Conservation (phyloP, 306 rosid genomes). For the Elaeagnus macrophylla region DNA sequence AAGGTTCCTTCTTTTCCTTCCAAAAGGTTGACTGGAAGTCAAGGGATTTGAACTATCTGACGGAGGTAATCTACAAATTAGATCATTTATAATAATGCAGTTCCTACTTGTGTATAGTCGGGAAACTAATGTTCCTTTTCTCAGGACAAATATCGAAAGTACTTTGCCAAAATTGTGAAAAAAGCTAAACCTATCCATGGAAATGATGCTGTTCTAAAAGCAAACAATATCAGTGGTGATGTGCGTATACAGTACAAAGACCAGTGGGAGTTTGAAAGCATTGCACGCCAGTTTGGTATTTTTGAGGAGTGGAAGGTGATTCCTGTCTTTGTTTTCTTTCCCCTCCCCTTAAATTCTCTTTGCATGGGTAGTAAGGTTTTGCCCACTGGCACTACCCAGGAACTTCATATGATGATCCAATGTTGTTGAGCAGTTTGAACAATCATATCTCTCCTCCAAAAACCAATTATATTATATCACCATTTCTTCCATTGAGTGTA, state of each 20-base stretch:
- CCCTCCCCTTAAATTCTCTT: neutral
- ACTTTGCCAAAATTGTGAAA: slow-evolving; percentile 49
- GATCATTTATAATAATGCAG: slow-evolving; percentile 6
- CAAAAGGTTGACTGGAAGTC: slow-evolving; percentile 74
- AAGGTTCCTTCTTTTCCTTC: slow-evolving; percentile 22
- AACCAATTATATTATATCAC: neutral
- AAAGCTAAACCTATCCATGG: slow-evolving; percentile 68
- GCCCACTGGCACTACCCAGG: neutral
- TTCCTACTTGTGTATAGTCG: slow-evolving; percentile 14
- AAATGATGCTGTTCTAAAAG: slow-evolving; percentile 61
- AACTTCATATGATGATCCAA: neutral
- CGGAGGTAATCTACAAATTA: slow-evolving; percentile 47
- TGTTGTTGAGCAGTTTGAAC: neutral
- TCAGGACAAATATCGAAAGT: slow-evolving; percentile 54
- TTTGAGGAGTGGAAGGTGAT: slow-evolving; percentile 97
- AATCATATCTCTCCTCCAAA: neutral
- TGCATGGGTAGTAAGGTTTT: slow-evolving; percentile 10
- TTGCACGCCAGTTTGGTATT: slow-evolving; percentile 75
- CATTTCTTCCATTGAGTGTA: neutral
- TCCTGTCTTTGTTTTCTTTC: slow-evolving; percentile 9
- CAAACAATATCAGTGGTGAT: slow-evolving; percentile 58
- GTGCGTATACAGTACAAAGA: slow-evolving; percentile 55
- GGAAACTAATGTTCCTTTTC: slow-evolving; percentile 20
- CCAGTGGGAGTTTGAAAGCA: slow-evolving; percentile 59
- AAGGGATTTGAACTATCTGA: slow-evolving; percentile 74